Evolutionary conservation across 345 rosid genomes (phyloP).

Genomic region (Sapria himalayana): DNA sequence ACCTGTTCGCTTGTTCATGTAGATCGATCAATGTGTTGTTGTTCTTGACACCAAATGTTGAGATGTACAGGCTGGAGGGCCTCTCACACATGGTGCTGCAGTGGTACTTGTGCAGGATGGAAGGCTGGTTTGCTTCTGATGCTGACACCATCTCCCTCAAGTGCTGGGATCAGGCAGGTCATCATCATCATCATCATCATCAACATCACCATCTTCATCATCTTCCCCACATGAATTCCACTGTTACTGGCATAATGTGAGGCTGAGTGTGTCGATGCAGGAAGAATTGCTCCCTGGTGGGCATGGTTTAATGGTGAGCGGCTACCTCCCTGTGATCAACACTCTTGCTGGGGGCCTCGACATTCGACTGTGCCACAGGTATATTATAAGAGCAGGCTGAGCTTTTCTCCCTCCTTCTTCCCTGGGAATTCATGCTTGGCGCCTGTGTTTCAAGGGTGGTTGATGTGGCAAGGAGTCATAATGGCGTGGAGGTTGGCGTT

Average conservation of each 20-base stretch:
- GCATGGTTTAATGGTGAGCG: conserved; percentile 96
- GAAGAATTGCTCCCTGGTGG: conserved; percentile 91
- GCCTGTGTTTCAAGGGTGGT: conserved; percentile 30
- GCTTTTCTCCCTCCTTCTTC: too few species aligned
- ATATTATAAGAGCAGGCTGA: too few species aligned
- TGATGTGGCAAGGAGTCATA: conserved; percentile 36
- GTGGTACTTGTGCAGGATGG: conserved; percentile 97
- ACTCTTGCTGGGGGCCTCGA: conserved; percentile 90
- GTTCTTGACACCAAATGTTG: too few species aligned
- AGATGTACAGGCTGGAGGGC: conserved; percentile 60
- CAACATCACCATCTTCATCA: too few species aligned
- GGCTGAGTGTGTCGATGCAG: too few species aligned
- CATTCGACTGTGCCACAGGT: conserved; percentile 72
- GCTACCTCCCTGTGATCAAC: conserved; percentile 83
- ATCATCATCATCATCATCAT: too few species aligned
- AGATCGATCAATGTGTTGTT: too few species aligned
- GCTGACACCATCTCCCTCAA: conserved; percentile 75
- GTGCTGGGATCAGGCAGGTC: conserved; percentile 71
- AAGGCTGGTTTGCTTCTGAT: conserved; percentile 99
- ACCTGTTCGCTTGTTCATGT: too few species aligned
- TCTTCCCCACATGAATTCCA: too few species aligned
- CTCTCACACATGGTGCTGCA: conserved; percentile 67
- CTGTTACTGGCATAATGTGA: too few species aligned
- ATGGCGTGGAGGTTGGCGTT: conserved; percentile 64
- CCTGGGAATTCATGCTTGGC: too few species aligned